Evolutionary conservation across 768 basidiomycete species (phyloP).

Genomic region (Boletus tomentosulus): DNA sequence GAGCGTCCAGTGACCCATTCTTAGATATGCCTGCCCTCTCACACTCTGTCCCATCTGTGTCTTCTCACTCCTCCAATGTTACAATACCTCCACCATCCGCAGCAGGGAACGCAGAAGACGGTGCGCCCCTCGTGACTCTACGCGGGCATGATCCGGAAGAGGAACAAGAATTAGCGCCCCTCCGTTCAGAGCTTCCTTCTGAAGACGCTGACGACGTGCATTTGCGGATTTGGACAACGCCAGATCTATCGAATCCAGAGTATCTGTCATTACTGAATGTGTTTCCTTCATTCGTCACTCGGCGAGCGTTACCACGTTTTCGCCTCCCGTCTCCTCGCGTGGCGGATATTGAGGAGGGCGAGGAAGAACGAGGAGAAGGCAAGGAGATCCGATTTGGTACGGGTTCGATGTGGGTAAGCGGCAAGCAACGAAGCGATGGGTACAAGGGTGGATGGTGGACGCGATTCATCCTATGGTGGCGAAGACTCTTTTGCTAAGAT

Average conservation of each 20-base stretch:
- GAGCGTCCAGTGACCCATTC: conserved; percentile 79
- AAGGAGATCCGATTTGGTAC: conserved; percentile 71
- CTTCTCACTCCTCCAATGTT: conserved; percentile 41
- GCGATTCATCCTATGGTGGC: conserved; percentile 76
- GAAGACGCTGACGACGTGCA: conserved; percentile 44
- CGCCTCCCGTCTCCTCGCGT: conserved; percentile 37
- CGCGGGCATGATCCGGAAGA: conserved; percentile 32
- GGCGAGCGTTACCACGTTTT: conserved; percentile 71
- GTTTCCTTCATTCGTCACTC: conserved; percentile 75
- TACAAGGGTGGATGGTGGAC: conserved; percentile 82
- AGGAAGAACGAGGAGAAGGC: conserved; percentile 49
- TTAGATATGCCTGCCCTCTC: conserved; percentile 64
- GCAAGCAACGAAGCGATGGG: conserved; percentile 52
- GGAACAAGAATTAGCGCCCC: conserved; percentile 30
- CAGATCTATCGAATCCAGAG: conserved; percentile 77
- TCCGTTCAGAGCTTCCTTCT: conserved; percentile 29
- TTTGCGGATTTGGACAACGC: conserved; percentile 77
- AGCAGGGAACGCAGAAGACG: conserved; percentile 39
- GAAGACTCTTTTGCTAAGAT: conserved; percentile 67
- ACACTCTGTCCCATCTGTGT: conserved; percentile 49
- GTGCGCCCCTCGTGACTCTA: conserved; percentile 35
- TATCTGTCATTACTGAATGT: conserved; percentile 59
- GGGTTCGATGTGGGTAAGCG: conserved; percentile 78
- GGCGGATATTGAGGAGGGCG: conserved; percentile 68
- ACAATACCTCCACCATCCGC: conserved; percentile 32